These are phyloP conservation scores for Leersia perrieri DNA, from an alignment of 176 grass and related monocot species.

Conservation along the genomic window DNA sequence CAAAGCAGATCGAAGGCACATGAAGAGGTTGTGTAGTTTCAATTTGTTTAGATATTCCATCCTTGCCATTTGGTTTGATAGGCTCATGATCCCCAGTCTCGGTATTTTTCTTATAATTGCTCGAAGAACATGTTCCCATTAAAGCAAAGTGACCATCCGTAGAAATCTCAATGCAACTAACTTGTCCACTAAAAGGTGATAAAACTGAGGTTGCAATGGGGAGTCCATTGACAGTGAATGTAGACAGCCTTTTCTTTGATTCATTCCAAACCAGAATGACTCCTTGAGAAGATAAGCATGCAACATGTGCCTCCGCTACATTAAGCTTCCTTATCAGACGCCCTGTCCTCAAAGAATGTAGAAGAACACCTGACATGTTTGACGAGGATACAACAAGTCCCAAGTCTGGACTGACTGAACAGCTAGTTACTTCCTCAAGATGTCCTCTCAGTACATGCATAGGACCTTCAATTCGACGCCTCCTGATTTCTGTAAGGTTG, in stretches of 20 bases:
- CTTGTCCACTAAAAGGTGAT: constrained; percentile 65
- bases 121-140: constrained; percentile 52
- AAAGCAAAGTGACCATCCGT: constrained; percentile 82
- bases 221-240: constrained; percentile 93
- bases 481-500: constrained; percentile 56
- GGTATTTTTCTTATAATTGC: constrained; percentile 47
- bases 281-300: constrained; percentile 84
- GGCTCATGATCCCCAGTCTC: constrained; percentile 31
- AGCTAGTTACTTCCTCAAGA: constrained; percentile 82
- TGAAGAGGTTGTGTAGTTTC: constrained; percentile 51
- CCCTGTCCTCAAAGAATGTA: constrained; percentile 91
- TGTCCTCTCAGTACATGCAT: constrained; percentile 96
- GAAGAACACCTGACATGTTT: constrained; percentile 67
- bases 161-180: constrained; percentile 94
- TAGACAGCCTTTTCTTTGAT: constrained; percentile 74
- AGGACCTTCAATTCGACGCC: constrained; percentile 74
- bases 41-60: constrained; percentile 21
- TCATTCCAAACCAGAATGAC: constrained; percentile 87
- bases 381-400: constrained; percentile 84
- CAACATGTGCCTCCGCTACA: constrained; percentile 53
- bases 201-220: constrained; percentile 62
- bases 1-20: constrained; percentile 85
- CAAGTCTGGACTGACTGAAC: constrained; percentile 85
- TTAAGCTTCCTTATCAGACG: constrained; percentile 71
- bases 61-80: constrained; percentile 14